These are phyloP conservation scores for Euphorbia lathyris DNA, from an alignment of 345 rosid species.

Conservation along the genomic window DNA sequence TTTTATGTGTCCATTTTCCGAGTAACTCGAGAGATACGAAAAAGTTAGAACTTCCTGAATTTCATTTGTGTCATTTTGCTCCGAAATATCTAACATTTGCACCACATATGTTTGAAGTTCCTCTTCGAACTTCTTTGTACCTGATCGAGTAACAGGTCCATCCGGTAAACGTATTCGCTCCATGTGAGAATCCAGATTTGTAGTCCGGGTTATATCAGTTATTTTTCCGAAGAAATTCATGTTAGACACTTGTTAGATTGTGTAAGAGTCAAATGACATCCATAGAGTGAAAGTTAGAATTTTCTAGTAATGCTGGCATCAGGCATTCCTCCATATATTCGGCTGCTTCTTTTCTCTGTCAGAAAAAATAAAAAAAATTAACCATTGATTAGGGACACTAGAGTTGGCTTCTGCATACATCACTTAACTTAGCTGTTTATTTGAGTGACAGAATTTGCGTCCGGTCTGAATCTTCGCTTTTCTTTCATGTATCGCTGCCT, in stretches of 20 bases:
- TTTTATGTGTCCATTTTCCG: too few relatives aligned
- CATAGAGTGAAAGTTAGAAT: background rate
- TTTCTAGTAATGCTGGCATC: background rate
- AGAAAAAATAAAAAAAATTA: background rate
- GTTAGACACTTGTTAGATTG: background rate
- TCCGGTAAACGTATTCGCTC: too few relatives aligned
- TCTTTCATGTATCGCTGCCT: background rate
- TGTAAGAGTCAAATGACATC: background rate
- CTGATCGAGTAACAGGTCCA: too few relatives aligned
- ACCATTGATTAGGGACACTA: background rate
- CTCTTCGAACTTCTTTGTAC: too few relatives aligned
- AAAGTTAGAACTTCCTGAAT: too few relatives aligned
- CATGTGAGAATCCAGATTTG: too few relatives aligned
- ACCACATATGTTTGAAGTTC: too few relatives aligned
- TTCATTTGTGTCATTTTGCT: too few relatives aligned
- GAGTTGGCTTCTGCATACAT: background rate
- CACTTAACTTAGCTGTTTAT: background rate
- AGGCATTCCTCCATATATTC: background rate
- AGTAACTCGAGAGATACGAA: too few relatives aligned
- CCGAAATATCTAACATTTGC: too few relatives aligned
- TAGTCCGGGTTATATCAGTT: too few relatives aligned
- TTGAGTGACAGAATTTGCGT: background rate
- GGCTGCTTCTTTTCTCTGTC: background rate
- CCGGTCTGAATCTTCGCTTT: background rate
- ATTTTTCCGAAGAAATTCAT: background rate